Evolutionary conservation across 2,329 filamentous ascomycete species (phyloP), one percentile per base, ranked within the genome.

Genomic region (Eurotiales sp.): DNA sequence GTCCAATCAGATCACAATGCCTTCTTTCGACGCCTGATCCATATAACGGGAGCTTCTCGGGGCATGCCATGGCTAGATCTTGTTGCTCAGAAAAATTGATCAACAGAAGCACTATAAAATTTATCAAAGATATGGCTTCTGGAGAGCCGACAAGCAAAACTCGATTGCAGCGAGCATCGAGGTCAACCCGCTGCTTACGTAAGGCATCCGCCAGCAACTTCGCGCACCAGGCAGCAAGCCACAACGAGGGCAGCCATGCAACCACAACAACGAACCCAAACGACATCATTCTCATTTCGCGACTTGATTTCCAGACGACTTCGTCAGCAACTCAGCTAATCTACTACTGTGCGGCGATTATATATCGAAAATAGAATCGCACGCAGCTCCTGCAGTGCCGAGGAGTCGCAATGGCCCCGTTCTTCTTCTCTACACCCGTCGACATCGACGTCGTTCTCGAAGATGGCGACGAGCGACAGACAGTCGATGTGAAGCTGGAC

Each of bases 361-460:
- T 21, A 23, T 15, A 15, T 25, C 40, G 40, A 36, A 46, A 17
- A 42, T 30, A n/a, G 29, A 39, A 47, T 25, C 45, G 27, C 21
- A 30, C 21, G 15, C 27, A 40, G 32, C 30, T 30, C 19, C 17
- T 52, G 17, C 34, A 25, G 21, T 41, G 12, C 27, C 44, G 12
- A 34, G 17, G 45, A 42, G 45, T 47, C 58, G 70, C 59, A 62
- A 96, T 97, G 93, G 95, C 93, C 61, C 95, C 95, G 77, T 95
- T 95, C 77, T 95, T 96, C 79, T 99, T 97, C 78, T 91, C 91
- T 62, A 96, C 92, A 54, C 93, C 93, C 50, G 88, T 99, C 73
- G 93, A 99, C 74, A 99, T 99, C 76, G 93, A 99, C 77, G 87
- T 99, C 68, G 90, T 97, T 64, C 89, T 99, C 62, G 90, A 96